Evolutionary conservation across 2,329 filamentous ascomycete species (phyloP).

Genomic region (Exophiala xenobiotica): DNA sequence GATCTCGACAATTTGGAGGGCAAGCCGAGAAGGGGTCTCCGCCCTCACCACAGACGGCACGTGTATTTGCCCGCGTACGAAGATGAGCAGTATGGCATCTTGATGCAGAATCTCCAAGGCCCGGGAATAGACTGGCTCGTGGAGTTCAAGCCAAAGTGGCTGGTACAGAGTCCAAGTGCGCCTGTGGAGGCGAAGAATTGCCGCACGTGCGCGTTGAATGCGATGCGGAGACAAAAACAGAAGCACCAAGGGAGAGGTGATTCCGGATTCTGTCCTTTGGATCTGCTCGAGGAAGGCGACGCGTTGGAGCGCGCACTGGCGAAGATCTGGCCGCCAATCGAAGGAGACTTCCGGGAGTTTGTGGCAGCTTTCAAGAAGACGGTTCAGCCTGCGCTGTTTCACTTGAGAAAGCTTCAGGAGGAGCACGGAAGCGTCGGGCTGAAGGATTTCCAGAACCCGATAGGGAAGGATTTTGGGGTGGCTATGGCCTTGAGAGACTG

Average conservation of each 20-base stretch:
- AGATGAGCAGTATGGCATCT: slow-evolving; percentile 61
- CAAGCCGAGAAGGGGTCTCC: slow-evolving; percentile 14
- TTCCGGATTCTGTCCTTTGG: slow-evolving; percentile 62
- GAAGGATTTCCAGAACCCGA: slow-evolving; percentile 28
- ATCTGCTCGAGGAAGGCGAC: slow-evolving; percentile 46
- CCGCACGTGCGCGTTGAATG: slow-evolving; percentile 68
- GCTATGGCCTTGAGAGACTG: slow-evolving; percentile 83
- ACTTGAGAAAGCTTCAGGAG: slow-evolving; percentile 26
- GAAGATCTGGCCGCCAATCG: slow-evolving; percentile 22
- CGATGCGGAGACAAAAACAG: slow-evolving; percentile 42
- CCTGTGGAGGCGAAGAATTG: slow-evolving; percentile 64
- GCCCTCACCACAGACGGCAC: slow-evolving; percentile 52
- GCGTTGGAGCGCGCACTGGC: slow-evolving; percentile 42
- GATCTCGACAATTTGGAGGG: slow-evolving; percentile 1
- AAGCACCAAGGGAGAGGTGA: slow-evolving; percentile 28
- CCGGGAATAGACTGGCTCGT: slow-evolving; percentile 41
- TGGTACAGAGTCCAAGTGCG: slow-evolving; percentile 71
- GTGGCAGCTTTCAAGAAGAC: slow-evolving; percentile 34
- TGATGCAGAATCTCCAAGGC: slow-evolving; percentile 71
- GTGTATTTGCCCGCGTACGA: slow-evolving; percentile 51
- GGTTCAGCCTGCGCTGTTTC: slow-evolving; percentile 38
- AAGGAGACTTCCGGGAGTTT: slow-evolving; percentile 35
- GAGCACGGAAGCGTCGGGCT: slow-evolving; percentile 32
- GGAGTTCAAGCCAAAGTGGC: slow-evolving; percentile 86
- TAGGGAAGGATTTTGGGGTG: slow-evolving; percentile 55